Evolutionary conservation across 2,329 filamentous ascomycete species (phyloP), one percentile per base, ranked within the genome.

Genomic region (Chrysosphaeria jannelii): DNA sequence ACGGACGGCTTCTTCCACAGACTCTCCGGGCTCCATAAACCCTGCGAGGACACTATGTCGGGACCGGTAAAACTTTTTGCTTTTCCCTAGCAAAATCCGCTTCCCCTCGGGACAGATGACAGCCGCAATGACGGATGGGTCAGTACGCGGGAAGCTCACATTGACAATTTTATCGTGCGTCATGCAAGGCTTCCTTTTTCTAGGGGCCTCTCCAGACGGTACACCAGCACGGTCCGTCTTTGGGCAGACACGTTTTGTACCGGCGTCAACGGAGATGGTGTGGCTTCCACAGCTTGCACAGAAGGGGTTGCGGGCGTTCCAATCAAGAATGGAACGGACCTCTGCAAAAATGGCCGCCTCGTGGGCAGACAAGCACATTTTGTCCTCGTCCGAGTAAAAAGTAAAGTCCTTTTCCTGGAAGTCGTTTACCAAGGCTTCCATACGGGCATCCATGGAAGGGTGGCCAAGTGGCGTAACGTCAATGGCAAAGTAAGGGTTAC

Each of bases 61-160:
- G 41, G 70, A 41, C 2, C 59, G 52, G 1, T 85, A 81, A 57
- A 68, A 97, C 25, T 74, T 58, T 44, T 71, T 72, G 37, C 74
- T 64, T 9, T 85, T 66, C 18, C 85, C 85, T 1, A 97, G 66
- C 6, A 97, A 59, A 19, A 90, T 47, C 29, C 63, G 61, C 32
- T 66, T 57, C 23, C 70, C 70, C 34, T 88, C 74, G 23, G 66
- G 53, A 25, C 71, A 85, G 16, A 93, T 60, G 8, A 91, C 68
- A 1, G 79, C 81, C 47, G 88, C 79, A 45, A 97, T 97, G 41
- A 93, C 78, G 14, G 76, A 89, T 1, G 79, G 78, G 36, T 91
- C 79, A 2, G 81, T 91, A 24, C 79, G 63, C 3, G 81, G 81
- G 51, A 91, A 93, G 37, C 58, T 69, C 25, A 91, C 54, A 45